These are phyloP conservation scores for Penicillium waksmanii DNA, from an alignment of 495 filamentous ascomycete species.

Conservation along the genomic window DNA sequence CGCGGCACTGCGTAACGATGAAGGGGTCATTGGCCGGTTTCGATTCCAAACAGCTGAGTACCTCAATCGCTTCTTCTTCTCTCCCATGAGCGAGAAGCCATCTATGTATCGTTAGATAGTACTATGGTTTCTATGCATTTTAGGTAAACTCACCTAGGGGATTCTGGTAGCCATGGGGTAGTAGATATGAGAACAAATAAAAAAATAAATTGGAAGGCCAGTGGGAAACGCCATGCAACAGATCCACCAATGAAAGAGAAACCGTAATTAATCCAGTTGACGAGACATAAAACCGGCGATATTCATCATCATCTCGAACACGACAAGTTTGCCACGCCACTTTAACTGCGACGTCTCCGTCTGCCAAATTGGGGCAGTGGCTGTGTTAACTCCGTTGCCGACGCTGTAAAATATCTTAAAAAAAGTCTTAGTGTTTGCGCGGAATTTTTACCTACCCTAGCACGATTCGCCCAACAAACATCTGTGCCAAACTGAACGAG, in stretches of 20 bases:
- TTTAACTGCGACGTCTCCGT: slow-evolving; percentile 57
- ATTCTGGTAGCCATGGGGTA: background rate
- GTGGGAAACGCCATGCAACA: background rate
- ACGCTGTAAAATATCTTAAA: slow-evolving; percentile 11
- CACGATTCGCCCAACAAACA: slow-evolving; percentile 48
- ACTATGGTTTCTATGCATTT: no score
- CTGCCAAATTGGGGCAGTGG: slow-evolving; percentile 62
- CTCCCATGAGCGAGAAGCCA: background rate
- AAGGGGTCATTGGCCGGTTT: background rate
- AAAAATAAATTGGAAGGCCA: background rate
- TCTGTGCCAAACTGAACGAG: slow-evolving; percentile 44
- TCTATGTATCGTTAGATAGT: no score
- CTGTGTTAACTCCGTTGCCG: slow-evolving; percentile 60
- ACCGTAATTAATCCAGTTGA: slow-evolving; percentile 14
- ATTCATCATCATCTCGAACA: slow-evolving; percentile 59
- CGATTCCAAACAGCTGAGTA: background rate
- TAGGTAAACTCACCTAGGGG: background rate
- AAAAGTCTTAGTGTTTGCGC: no score
- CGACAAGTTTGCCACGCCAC: slow-evolving; percentile 58
- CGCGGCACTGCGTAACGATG: slow-evolving; percentile 4
- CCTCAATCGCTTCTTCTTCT: background rate
- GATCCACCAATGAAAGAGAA: background rate
- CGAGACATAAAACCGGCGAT: slow-evolving; percentile 42
- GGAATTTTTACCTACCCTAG: background rate
- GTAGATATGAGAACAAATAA: background rate